Conservation (phyloP, 2,329 filamentous ascomycete genomes). For the Orbilia blumenaviensis region DNA sequence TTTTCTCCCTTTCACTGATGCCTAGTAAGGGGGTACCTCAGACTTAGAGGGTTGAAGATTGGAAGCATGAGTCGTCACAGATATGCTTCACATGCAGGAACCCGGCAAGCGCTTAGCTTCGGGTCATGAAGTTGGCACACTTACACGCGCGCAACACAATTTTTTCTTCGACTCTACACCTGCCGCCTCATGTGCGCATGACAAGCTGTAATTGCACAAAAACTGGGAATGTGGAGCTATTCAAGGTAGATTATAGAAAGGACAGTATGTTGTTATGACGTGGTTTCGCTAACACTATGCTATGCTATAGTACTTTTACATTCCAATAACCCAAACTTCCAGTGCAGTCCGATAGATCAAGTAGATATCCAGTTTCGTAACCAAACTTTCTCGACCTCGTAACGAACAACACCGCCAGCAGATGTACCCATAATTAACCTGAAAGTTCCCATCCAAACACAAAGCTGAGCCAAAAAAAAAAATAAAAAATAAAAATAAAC, state of each 20-base stretch:
- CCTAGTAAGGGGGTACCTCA: not conserved
- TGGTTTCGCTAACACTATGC: not conserved
- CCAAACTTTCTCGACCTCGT: too few species aligned
- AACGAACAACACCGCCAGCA: too few species aligned
- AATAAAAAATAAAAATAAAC: too few species aligned
- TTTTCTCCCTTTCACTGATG: not conserved
- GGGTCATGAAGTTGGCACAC: not conserved
- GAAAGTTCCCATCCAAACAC: too few species aligned
- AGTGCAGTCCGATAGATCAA: too few species aligned
- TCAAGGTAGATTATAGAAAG: not conserved
- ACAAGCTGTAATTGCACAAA: too few species aligned
- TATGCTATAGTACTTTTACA: not conserved
- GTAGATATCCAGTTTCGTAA: too few species aligned
- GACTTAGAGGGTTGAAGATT: conserved; percentile 16
- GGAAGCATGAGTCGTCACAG: not conserved
- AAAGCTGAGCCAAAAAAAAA: too few species aligned
- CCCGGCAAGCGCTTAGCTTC: not conserved
- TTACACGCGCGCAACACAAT: not conserved
- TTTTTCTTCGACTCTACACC: not conserved
- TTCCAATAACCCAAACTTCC: not conserved
- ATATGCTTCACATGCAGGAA: conserved; percentile 11
- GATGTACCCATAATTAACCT: too few species aligned
- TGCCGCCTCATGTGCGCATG: too few species aligned
- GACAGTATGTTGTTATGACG: too few species aligned
- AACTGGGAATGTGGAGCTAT: too few species aligned